Evolutionary conservation across 352 stramenopile species (phyloP).

Genomic region (Pythium folliculosum): DNA sequence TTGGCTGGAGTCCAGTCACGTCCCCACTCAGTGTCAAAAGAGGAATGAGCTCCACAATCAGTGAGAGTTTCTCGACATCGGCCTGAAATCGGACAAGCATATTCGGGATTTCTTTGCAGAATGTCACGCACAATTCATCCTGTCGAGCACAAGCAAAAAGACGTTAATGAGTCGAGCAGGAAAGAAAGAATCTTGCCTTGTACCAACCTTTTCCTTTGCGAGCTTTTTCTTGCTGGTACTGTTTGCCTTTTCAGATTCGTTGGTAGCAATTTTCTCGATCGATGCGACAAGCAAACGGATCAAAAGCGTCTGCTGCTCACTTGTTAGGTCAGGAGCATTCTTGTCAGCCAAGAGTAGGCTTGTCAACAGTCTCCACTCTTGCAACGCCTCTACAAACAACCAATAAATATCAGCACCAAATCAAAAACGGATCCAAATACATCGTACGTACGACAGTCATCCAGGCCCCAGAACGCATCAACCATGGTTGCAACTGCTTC

Average conservation of each 20-base stretch:
- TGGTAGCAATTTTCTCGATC: conserved; percentile 56
- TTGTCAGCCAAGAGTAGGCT: conserved; percentile 81
- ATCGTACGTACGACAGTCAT: conserved; percentile 74
- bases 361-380: conserved; percentile 78
- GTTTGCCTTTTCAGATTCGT: conserved; percentile 33
- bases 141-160: conserved; percentile 18
- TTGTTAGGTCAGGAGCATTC: conserved; percentile 75
- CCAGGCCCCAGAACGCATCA: conserved; percentile 82
- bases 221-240: conserved; percentile 49
- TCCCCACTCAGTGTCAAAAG: conserved; percentile 63
- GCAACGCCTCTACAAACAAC: conserved; percentile 63
- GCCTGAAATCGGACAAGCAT: conserved; percentile 78
- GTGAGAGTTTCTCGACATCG: conserved; percentile 73
- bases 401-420: conserved; percentile 12
- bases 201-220: conserved; percentile 51
- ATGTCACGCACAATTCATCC: conserved; percentile 78
- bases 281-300: conserved; percentile 71
- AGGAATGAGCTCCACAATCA: conserved; percentile 78
- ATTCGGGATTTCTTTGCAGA: conserved; percentile 80
- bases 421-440: conserved; percentile 6
- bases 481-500: conserved; percentile 75
- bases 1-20: conserved; percentile 67
- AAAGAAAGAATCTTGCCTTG: background rate
- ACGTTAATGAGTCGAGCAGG: background rate
- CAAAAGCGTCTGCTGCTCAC: conserved; percentile 79